phyloP scores from a whole-genome alignment of 148 eudicot species.

The Suaeda aralocaspica region DNA sequence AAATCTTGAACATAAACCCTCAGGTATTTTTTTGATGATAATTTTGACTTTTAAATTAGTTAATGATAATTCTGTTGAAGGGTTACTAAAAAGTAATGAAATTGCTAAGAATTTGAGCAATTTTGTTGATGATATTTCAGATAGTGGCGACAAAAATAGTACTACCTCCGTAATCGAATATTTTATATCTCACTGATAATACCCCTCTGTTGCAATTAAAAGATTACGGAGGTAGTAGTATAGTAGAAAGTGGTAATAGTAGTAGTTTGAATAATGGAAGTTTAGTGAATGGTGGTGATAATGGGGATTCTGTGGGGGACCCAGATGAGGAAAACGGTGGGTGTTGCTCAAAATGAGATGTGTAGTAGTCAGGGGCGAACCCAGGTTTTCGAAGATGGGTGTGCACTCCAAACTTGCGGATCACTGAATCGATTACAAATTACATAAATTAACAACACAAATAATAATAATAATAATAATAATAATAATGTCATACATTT shows the following conservation, averaged over 20 bases:
- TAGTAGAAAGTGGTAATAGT: constrained; percentile 9
- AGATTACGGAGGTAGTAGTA: not conserved
- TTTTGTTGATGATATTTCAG: not conserved
- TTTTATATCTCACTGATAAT: too few relatives aligned
- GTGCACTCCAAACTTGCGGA: too few relatives aligned
- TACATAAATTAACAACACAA: too few relatives aligned
- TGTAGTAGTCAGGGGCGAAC: constrained; percentile 11
- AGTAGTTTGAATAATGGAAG: constrained; percentile 31
- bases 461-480: too few relatives aligned
- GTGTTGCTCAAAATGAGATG: constrained; percentile 21
- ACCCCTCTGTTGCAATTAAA: too few relatives aligned
- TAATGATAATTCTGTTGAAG: constrained; percentile 13
- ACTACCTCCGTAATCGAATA: too few relatives aligned
- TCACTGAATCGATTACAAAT: too few relatives aligned
- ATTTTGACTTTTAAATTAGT: constrained; percentile 20
- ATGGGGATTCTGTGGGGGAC: constrained; percentile 22
- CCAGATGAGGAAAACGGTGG: constrained; percentile 26
- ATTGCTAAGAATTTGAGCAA: constrained; percentile 7
- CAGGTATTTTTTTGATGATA: constrained; percentile 29
- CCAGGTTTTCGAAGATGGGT: too few relatives aligned
- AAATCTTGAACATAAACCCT: constrained; percentile 21
- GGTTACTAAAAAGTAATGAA: constrained; percentile 3
- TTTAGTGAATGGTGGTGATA: constrained; percentile 40
- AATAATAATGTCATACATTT: too few relatives aligned
- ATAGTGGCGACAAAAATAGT: constrained; percentile 6